Percentiles rank a stretch among this genome's conserved stretches.
phyloP scores from a whole-genome alignment of 345 rosid genomes.

The Euphorbia peplus region DNA sequence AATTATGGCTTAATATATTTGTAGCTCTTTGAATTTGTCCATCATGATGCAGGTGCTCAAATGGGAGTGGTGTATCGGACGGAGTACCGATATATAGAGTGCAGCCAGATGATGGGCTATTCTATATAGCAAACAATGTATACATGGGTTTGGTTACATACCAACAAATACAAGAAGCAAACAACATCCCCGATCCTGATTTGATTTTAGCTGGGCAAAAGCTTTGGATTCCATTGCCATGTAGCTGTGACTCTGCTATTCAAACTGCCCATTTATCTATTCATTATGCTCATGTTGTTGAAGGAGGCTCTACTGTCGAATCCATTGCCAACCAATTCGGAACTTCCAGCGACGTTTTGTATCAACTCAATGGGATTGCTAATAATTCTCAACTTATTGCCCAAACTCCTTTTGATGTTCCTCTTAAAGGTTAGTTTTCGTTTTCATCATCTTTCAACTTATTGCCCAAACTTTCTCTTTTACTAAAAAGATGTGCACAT shows the following conservation, averaged over 20 bases:
- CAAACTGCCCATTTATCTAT: constrained; percentile 34
- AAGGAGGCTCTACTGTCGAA: constrained; percentile 36
- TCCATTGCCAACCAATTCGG: constrained; percentile 46
- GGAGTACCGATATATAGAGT: constrained; percentile 44
- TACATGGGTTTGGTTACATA: constrained; percentile 29
- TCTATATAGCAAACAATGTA: constrained; percentile 32
- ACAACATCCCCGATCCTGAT: constrained; percentile 24
- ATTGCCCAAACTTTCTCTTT: too few relatives aligned
- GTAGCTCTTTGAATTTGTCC: too few relatives aligned
- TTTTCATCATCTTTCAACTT: background rate
- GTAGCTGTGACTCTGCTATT: constrained; percentile 54
- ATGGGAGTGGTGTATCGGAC: constrained; percentile 50
- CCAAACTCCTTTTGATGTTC: constrained; percentile 45
- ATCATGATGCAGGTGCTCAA: constrained; percentile 55
- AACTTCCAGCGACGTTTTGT: constrained; percentile 29
- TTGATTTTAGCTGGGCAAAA: constrained; percentile 30
- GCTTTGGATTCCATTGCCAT: constrained; percentile 61
- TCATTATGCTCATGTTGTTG: constrained; percentile 60
- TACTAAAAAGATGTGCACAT: too few relatives aligned
- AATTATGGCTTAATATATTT: too few relatives aligned
- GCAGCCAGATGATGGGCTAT: constrained; percentile 35
- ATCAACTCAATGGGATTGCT: constrained; percentile 41
- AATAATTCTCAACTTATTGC: constrained; percentile 32
- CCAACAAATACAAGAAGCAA: constrained; percentile 35
- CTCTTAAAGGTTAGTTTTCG: constrained; percentile 47